phyloP scores from a whole-genome alignment of 2,329 filamentous ascomycete species.

The Phaeophleospora eucalypticola region DNA sequence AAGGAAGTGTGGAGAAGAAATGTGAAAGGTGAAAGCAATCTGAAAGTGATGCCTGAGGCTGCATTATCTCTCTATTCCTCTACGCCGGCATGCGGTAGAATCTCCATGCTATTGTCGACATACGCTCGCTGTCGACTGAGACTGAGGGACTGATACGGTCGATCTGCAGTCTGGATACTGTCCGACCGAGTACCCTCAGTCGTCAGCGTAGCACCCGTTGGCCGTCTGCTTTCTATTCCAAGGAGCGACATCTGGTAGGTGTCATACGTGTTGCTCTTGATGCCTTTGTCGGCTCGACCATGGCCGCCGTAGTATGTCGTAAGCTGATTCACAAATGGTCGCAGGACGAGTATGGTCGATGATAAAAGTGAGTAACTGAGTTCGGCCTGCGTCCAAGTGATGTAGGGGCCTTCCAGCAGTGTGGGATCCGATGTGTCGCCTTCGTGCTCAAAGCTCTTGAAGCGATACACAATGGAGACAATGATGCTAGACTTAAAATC shows the following conservation, averaged over 20 bases:
- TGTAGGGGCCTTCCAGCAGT: conserved; percentile 11
- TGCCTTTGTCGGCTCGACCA: background rate
- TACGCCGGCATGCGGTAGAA: too few relatives aligned
- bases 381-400: conserved; percentile 17
- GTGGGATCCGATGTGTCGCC: conserved; percentile 8
- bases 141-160: too few relatives aligned
- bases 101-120: too few relatives aligned
- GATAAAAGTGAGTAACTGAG: conserved; percentile 18
- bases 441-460: conserved; percentile 8
- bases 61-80: background rate
- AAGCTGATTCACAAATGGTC: conserved; percentile 14
- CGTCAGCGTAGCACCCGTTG: too few relatives aligned
- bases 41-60: background rate
- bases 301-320: conserved; percentile 17
- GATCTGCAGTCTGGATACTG: too few relatives aligned
- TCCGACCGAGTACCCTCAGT: too few relatives aligned
- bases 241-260: too few relatives aligned
- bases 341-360: conserved; percentile 17
- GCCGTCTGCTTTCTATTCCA: too few relatives aligned
- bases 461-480: conserved; percentile 12
- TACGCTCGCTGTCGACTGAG: too few relatives aligned
- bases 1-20: background rate
- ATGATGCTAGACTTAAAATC: conserved; percentile 4
- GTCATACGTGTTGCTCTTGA: too few relatives aligned
- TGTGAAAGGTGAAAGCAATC: background rate